Evolutionary conservation across 2,329 filamentous ascomycete species (phyloP), one percentile per base, ranked within the genome.

Genomic region (Akanthomyces uredinophilus): DNA sequence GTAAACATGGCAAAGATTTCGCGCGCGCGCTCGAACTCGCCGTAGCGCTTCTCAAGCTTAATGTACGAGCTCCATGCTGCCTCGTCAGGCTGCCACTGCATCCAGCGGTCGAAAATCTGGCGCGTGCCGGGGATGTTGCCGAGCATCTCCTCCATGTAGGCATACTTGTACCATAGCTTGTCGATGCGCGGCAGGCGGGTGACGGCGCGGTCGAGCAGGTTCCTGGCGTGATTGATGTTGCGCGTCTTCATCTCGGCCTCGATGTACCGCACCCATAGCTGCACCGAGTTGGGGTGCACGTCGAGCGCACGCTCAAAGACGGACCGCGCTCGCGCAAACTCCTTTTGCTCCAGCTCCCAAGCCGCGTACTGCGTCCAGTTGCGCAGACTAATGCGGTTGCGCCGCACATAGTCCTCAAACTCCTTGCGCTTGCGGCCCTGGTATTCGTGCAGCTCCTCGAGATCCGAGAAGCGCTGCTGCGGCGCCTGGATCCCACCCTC

Each of bases 121-220:
- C 95, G 83, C 3, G 92, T 96, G 41, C 94, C 95, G 3, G 93
- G 87, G 54, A 99, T 88, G 70, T 99, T 97, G 7, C 92, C 92
- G 60, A 99, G 83, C 77, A 94, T 98, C 82, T 99, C 95, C 79
- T 98, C 94, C 89, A 96, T 96, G 74, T 96, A 96, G 29, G 96
- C 92, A 80, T 97, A 99, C 75, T 98, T 98, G 81, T 96, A 99
- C 95, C 95, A 99, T 39, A 99, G 79, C 81, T 98, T 98, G 74
- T 98, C 92, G 46, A 98, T 86, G 62, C 95, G 83, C 5, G 95
- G 95, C 44, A 97, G 80, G 61, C 96, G 91, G 1, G 92, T 92
- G 59, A 98, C 91, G n/a, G 95, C 93, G 61, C 95, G 88, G 74
- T 99, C 95, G 58, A 99, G 85, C 57, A 99, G 77, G 73, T 99